Evolutionary conservation across 164 flowering plant species (phyloP).

Genomic region (Saururus chinensis): DNA sequence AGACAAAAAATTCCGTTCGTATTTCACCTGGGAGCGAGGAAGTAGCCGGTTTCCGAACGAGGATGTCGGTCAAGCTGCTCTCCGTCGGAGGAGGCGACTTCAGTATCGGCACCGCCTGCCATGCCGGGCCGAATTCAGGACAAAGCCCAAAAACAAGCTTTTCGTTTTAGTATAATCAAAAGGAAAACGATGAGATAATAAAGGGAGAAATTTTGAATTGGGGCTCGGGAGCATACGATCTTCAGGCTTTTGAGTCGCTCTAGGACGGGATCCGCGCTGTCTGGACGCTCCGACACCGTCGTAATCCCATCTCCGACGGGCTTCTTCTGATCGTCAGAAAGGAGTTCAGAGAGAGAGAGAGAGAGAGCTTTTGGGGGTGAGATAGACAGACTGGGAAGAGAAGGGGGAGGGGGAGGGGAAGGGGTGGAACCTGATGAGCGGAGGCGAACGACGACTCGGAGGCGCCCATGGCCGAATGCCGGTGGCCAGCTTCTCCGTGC

Average conservation of each 20-base stretch:
- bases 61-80: slow-evolving; percentile 76
- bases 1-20: no score
- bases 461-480: no score
- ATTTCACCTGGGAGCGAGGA: slow-evolving; percentile 22
- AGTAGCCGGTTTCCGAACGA: slow-evolving; percentile 53
- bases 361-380: no score
- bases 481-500: no score
- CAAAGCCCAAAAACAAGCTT: slow-evolving; percentile 1
- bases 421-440: no score
- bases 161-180: no score
- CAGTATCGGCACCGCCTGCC: slow-evolving; percentile 66
- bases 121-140: background rate
- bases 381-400: background rate
- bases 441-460: no score
- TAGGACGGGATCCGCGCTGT: slow-evolving; percentile 57
- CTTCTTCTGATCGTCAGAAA: background rate
- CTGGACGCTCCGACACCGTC: slow-evolving; percentile 55
- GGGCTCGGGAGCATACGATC: slow-evolving; percentile 55
- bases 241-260: slow-evolving; percentile 62
- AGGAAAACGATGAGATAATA: no score
- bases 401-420: no score
- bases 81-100: slow-evolving; percentile 32
- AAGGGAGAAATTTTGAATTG: background rate
- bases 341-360: background rate
- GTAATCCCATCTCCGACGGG: slow-evolving; percentile 56